Conservation (phyloP, 139 green algal species). For the Chlamydomonas sp. region DNA sequence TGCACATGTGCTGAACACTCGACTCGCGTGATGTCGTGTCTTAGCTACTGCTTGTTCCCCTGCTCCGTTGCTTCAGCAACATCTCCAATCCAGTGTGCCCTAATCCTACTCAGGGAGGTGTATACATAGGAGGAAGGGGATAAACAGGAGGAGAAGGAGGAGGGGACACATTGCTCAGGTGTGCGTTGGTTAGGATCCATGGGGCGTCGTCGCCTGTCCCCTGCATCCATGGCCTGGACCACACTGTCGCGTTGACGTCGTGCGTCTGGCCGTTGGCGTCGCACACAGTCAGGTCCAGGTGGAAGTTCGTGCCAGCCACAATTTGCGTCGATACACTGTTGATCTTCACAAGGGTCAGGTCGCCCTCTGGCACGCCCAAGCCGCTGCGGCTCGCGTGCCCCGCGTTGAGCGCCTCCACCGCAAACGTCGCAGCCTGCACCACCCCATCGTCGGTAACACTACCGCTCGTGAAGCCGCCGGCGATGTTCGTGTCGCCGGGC, state of each 20-base stretch:
- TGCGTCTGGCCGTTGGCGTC: conserved; percentile 1
- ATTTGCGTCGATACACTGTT: background rate
- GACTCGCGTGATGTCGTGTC: too few species aligned
- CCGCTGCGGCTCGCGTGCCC: background rate
- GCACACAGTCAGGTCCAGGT: background rate
- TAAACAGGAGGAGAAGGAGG: too few species aligned
- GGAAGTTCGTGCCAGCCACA: background rate
- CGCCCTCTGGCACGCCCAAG: background rate
- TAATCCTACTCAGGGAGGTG: too few species aligned
- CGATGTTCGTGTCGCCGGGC: too few species aligned
- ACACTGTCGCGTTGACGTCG: background rate
- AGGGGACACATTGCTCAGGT: too few species aligned
- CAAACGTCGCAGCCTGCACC: conserved; percentile 1
- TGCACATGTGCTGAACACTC: too few species aligned
- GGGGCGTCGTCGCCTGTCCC: background rate
- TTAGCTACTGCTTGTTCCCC: too few species aligned
- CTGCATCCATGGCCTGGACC: background rate
- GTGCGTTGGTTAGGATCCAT: conserved; percentile 1
- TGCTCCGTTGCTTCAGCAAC: too few species aligned
- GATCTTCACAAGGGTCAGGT: background rate
- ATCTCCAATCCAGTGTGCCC: too few species aligned
- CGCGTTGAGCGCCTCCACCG: background rate
- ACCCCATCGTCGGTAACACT: too few species aligned
- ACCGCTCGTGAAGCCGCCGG: too few species aligned
- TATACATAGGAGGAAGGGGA: too few species aligned